Percentiles rank a stretch among this genome's conserved stretches.
Evolutionary conservation across 371 early-diverging fungal species (phyloP).

Genomic region (Choanephora cucurbitarum): DNA sequence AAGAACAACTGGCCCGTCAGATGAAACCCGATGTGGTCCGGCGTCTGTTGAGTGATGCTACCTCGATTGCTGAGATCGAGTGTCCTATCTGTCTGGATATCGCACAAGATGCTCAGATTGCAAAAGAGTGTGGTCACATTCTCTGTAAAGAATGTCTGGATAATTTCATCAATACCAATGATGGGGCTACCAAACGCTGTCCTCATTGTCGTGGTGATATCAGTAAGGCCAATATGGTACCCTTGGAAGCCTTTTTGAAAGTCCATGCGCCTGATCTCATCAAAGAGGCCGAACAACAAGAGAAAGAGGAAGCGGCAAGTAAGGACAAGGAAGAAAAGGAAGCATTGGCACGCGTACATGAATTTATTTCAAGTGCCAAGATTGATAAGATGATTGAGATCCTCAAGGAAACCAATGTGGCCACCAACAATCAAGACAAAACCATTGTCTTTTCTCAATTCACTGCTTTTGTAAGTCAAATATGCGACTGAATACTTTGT

Average conservation of each 20-base stretch:
- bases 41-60: conserved; percentile 24
- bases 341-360: conserved; percentile 4
- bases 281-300: conserved; percentile 11
- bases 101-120: conserved; percentile 34
- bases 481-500: neutral
- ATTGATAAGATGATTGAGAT: conserved; percentile 57
- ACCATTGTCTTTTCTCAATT: conserved; percentile 87
- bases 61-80: conserved; percentile 22
- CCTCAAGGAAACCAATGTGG: conserved; percentile 29
- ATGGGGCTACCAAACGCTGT: conserved; percentile 29
- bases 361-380: conserved; percentile 43
- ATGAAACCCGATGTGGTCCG: conserved; percentile 28
- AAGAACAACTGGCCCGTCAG: conserved; percentile 9
- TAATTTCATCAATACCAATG: conserved; percentile 27
- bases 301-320: neutral
- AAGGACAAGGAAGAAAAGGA: conserved; percentile 12
- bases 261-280: conserved; percentile 32
- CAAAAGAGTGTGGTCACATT: conserved; percentile 46
- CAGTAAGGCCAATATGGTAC: conserved; percentile 11
- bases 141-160: conserved; percentile 47
- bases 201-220: conserved; percentile 47
- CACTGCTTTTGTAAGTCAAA: conserved; percentile 49
- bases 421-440: conserved; percentile 53
- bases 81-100: conserved; percentile 56
- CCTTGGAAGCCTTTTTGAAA: conserved; percentile 32